Evolutionary conservation across 768 basidiomycete genomes (phyloP).

Genomic region (Piloderma croceum): DNA sequence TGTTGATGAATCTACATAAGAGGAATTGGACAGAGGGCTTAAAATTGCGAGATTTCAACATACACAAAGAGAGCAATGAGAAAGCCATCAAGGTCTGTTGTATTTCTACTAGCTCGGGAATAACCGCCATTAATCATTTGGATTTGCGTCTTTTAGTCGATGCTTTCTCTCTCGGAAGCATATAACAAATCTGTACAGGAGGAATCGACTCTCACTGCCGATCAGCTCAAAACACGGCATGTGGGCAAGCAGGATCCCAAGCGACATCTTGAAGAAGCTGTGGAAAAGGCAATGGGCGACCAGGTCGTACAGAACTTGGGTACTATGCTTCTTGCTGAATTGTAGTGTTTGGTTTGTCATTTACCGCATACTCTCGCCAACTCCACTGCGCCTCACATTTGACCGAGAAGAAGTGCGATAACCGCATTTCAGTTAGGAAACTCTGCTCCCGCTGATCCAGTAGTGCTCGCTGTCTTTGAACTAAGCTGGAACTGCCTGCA

Average conservation of each 20-base stretch:
- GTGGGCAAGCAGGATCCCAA: constrained; percentile 98
- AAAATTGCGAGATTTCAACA: constrained; percentile 83
- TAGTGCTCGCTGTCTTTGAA: too few relatives aligned
- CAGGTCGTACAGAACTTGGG: constrained; percentile 94
- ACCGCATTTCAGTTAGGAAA: too few relatives aligned
- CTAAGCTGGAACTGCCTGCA: too few relatives aligned
- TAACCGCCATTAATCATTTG: neutral
- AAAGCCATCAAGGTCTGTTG: constrained; percentile 83
- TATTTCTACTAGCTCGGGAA: too few relatives aligned
- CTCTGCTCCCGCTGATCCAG: too few relatives aligned
- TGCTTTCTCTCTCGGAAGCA: constrained; percentile 86
- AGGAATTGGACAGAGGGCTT: constrained; percentile 98
- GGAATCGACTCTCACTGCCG: constrained; percentile 88
- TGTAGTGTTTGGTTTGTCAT: constrained; percentile 42
- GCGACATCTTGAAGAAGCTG: constrained; percentile 93
- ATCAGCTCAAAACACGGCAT: constrained; percentile 95
- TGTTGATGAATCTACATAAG: constrained; percentile 99
- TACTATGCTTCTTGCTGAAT: constrained; percentile 90
- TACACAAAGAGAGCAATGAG: constrained; percentile 86
- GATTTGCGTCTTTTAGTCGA: constrained; percentile 68
- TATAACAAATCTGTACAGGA: constrained; percentile 99
- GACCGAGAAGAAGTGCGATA: too few relatives aligned
- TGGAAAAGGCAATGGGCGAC: constrained; percentile 96
- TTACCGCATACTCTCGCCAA: too few relatives aligned
- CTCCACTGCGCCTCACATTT: too few relatives aligned